Evolutionary conservation across 2,329 filamentous ascomycete species (phyloP), one percentile per base, ranked within the genome.

Genomic region (Stachybotrys echinatus): DNA sequence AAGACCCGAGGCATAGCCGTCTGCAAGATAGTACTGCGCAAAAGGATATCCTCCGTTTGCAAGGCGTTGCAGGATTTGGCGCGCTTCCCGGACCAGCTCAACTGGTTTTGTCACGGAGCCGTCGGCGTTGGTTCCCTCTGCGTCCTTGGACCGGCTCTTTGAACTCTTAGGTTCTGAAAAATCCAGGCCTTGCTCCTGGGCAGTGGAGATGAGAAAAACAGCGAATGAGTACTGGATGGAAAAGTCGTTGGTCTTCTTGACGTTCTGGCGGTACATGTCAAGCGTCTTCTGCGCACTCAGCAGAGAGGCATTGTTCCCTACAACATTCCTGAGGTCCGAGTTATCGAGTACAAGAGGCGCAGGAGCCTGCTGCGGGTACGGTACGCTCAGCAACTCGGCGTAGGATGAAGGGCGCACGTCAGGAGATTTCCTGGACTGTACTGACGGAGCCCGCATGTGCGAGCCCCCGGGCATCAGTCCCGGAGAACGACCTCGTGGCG

Each of bases 211-310:
- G 74, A 99, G 84, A 67, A 95, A 96, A 37, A 97, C 81, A 2
- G 94, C 94, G 70, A 99, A 97, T 23, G 95, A 94, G 68, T 97
- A 97, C 68, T 96, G 91, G 31, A 95, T 88, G 4, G 88, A 85
- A 17, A 86, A 79, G 67, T 96, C 91, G 54, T 88, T 94, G 3
- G 94, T 95, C 74, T 99, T 99, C 74, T 96, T 97, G 51, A 96
- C 89, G 63, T 97, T 99, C 49, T 87, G 86, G 42, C 92, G 83
- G 68, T 99, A 99, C 92, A 97, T 96, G 49, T 97, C 92, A 45
- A 99, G 80, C 2, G 94, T 99, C 71, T 97, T 92, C 64, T 92
- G 89, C 31, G 89, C 87, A 62, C 90, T 92, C 23, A 99, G 80
- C 12, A 99, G 77, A 19, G 92, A 96, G 4, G 92, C 92, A 72